phyloP scores from a whole-genome alignment of 2,329 filamentous ascomycete species.

The Fusarium phyllophilum region DNA sequence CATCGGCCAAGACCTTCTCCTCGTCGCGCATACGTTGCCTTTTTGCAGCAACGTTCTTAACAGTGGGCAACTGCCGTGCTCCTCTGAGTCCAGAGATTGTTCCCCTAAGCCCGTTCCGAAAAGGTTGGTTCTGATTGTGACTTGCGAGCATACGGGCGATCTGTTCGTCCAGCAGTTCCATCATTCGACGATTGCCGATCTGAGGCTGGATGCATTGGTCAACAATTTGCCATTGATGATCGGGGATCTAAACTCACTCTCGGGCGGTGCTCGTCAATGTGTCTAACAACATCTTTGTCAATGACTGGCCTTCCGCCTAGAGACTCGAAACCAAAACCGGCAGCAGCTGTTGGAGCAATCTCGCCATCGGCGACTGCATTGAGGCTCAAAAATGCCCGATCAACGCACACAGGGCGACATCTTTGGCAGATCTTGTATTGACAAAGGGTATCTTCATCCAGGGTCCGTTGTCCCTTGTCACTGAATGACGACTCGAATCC shows the following conservation, averaged over 20 bases:
- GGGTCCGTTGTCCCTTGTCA: slow-evolving; percentile 52
- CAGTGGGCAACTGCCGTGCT: slow-evolving; percentile 11
- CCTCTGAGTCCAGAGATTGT: neutral
- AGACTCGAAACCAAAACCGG: slow-evolving; percentile 64
- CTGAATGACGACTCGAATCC: slow-evolving; percentile 27
- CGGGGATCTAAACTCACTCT: slow-evolving; percentile 45
- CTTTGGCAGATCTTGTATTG: slow-evolving; percentile 60
- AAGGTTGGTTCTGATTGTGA: neutral
- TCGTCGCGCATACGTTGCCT: neutral
- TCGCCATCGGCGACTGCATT: slow-evolving; percentile 61
- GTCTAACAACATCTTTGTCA: slow-evolving; percentile 51
- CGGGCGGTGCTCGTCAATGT: slow-evolving; percentile 54
- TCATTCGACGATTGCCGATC: slow-evolving; percentile 28
- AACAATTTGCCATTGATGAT: neutral
- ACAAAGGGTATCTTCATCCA: slow-evolving; percentile 55
- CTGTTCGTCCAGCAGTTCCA: slow-evolving; percentile 45
- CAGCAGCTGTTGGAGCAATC: slow-evolving; percentile 59
- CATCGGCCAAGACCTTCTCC: neutral
- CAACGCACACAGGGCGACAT: slow-evolving; percentile 57
- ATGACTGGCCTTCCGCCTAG: slow-evolving; percentile 56
- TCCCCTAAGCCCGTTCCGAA: neutral
- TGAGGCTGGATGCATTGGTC: neutral
- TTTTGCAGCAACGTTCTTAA: slow-evolving; percentile 3
- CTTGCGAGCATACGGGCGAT: slow-evolving; percentile 34
- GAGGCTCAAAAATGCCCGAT: slow-evolving; percentile 61